Base-by-base conservation (phyloP, 2,329 filamentous ascomycete genomes). In the Geosmithia flava region DNA sequence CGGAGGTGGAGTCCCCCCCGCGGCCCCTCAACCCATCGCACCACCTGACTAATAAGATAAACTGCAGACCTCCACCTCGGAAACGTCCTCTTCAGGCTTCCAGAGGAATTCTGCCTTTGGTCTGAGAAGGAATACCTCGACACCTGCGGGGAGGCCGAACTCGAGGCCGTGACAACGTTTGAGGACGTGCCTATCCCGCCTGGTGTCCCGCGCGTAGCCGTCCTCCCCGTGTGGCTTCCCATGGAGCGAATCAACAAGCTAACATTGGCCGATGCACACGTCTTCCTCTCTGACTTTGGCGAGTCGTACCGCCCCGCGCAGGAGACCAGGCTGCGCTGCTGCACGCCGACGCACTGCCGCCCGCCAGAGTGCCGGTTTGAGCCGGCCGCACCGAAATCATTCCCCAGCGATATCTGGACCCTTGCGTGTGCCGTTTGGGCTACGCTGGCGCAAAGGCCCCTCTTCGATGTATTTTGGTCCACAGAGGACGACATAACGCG, bases 331-430 rank as follows among this genome's bases (percentile, higher is more conserved):
- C 46, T 57, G 1, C 41, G 58, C 29, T 64, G 59, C 17, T 53
- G 56, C 44, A 59, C 58, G 6, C 61, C 61, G 2, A 54, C 62
- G 6, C 52, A 13, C 7, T 51, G 54, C 40, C 56, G 58, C 7
- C 60, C 62, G 13, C 65, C 63, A 0, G 65, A 68, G 49, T 54
- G 50, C 30, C 51, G 54, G 2, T 68, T 69, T 49, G 59, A 65
- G 40, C 58, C 60, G 20, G 53, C 49, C 8, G 56, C 48, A 8
- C 57, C 64, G 13, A 53, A 67, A 6, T 60, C 61, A 1, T 66
- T 59, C 41, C 20, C 58, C 19, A 60, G 62, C 1, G 66, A 69
- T 42, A 65, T 68, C 20, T 69, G 65, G 67, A 63, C 57, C 10
- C 60, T 69, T 8, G 62, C 55, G 0, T 65, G 58, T 48, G 48